A percentile compares a stretch with the other conserved stretches of the same genome.
Evolutionary conservation across 1,284 basidiomycete genomes (phyloP).

Genomic region (Neolentinus lepideus): DNA sequence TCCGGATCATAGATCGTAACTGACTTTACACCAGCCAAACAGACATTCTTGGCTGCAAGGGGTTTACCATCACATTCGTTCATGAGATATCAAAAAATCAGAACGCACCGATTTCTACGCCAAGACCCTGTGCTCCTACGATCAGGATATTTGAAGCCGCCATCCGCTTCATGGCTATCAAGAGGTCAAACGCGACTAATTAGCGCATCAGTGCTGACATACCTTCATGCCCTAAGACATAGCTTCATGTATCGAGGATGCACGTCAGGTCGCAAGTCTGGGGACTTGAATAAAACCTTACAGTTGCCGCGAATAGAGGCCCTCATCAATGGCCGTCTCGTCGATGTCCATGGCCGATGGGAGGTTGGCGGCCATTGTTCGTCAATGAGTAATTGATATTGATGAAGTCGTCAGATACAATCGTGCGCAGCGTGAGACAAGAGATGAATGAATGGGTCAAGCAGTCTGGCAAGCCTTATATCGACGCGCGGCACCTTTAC

Average conservation of each 20-base stretch:
- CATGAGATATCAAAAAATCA: too few relatives aligned
- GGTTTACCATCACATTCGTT: neutral
- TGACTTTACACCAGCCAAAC: constrained; percentile 95
- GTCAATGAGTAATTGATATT: neutral
- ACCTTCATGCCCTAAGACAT: constrained; percentile 97
- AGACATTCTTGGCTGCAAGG: constrained; percentile 88
- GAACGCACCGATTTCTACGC: constrained; percentile 87
- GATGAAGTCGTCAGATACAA: neutral
- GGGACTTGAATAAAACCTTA: constrained; percentile 36
- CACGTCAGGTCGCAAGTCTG: constrained; percentile 10
- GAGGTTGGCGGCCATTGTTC: constrained; percentile 44
- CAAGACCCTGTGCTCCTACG: constrained; percentile 89
- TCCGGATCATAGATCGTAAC: constrained; percentile 96
- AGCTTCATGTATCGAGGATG: constrained; percentile 44
- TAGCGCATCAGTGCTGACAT: constrained; percentile 10
- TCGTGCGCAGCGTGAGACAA: neutral
- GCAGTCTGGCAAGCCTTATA: neutral
- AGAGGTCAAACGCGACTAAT: constrained; percentile 2
- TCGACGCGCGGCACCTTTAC: neutral
- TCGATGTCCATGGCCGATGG: constrained; percentile 73
- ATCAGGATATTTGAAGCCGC: constrained; percentile 94
- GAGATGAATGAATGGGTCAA: neutral
- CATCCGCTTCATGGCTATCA: constrained; percentile 97
- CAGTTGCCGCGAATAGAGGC: constrained; percentile 94
- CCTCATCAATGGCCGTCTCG: constrained; percentile 82